phyloP scores from a whole-genome alignment of 805 yeast genomes.

The Cyberlindnera maritima region DNA sequence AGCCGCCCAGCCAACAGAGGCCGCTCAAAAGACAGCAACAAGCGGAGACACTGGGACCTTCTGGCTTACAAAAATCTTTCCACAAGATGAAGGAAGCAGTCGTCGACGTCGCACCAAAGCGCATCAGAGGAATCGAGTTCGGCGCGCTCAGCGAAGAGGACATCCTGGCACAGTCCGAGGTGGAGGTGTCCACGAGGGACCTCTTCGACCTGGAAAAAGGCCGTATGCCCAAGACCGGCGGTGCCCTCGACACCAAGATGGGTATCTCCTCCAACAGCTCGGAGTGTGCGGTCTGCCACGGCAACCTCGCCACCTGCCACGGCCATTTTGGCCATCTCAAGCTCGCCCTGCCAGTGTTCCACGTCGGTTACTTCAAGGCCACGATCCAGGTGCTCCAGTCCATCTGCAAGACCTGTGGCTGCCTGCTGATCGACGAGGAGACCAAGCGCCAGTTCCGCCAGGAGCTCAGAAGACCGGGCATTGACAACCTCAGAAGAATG shows the following conservation, averaged over 20 bases:
- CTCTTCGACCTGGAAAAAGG: constrained; percentile 89
- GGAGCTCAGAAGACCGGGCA: constrained; percentile 84
- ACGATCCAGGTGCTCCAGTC: constrained; percentile 85
- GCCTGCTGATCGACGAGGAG: constrained; percentile 69
- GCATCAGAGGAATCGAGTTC: constrained; percentile 86
- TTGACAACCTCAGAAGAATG: constrained; percentile 92
- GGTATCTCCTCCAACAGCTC: constrained; percentile 87
- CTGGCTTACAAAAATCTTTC: constrained; percentile 27
- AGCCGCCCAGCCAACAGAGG: neutral
- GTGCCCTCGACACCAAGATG: constrained; percentile 91
- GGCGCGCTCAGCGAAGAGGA: constrained; percentile 92
- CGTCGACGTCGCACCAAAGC: constrained; percentile 80
- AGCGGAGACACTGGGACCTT: constrained; percentile 19
- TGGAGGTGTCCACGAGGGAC: constrained; percentile 88
- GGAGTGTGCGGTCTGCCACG: constrained; percentile 90
- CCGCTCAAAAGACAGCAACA: neutral
- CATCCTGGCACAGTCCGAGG: constrained; percentile 90
- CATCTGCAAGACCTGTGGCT: constrained; percentile 87
- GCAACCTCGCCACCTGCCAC: constrained; percentile 89
- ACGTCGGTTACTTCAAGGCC: constrained; percentile 94
- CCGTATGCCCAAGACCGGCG: constrained; percentile 73
- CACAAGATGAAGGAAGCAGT: constrained; percentile 39
- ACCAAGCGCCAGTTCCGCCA: constrained; percentile 63
- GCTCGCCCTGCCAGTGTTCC: constrained; percentile 93
- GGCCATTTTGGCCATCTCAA: constrained; percentile 98